A percentile compares a stretch with the other conserved stretches of the same genome.
Evolutionary conservation across 352 stramenopile species (phyloP).

Genomic region (Salisapilia sapeloensis): DNA sequence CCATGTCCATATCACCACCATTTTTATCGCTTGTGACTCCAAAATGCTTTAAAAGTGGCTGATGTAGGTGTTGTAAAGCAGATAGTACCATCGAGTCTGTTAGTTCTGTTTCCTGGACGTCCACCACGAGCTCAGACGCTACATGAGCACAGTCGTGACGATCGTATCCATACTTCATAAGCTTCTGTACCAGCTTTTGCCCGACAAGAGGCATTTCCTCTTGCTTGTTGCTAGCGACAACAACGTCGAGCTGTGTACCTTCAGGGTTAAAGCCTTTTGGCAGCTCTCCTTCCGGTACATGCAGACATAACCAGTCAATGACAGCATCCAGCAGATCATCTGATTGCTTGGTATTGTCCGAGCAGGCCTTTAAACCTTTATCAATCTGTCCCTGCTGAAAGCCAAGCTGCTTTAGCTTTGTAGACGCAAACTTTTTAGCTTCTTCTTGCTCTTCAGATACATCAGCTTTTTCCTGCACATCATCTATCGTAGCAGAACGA

Average conservation of each 20-base stretch:
- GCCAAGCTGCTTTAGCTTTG: slow-evolving; percentile 22
- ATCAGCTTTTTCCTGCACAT: slow-evolving; percentile 3
- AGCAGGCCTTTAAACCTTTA: slow-evolving; percentile 15
- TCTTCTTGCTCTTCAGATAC: slow-evolving; percentile 5
- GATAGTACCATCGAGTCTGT: slow-evolving; percentile 6
- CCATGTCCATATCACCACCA: slow-evolving; percentile 4
- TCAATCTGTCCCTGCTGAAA: slow-evolving; percentile 34
- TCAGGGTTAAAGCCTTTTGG: slow-evolving; percentile 75
- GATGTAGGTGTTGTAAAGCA: slow-evolving; percentile 20
- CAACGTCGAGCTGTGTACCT: slow-evolving; percentile 82
- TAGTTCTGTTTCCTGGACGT: not conserved
- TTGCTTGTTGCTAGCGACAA: slow-evolving; percentile 9
- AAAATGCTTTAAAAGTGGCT: slow-evolving; percentile 22
- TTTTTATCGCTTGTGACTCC: slow-evolving; percentile 5
- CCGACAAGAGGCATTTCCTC: slow-evolving; percentile 7
- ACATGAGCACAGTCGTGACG: slow-evolving; percentile 25
- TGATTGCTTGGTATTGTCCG: slow-evolving; percentile 7
- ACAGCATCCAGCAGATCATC: slow-evolving; percentile 16
- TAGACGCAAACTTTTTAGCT: slow-evolving; percentile 8
- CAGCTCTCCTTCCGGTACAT: slow-evolving; percentile 53
- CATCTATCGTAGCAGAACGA: too few species aligned
- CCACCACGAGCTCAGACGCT: slow-evolving; percentile 17
- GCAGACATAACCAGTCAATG: slow-evolving; percentile 69
- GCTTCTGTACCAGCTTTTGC: slow-evolving; percentile 31
- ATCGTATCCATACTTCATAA: slow-evolving; percentile 71